A percentile compares a stretch with the other conserved stretches of the same genome.
These are phyloP conservation scores for Hyphopichia pseudoburtonii DNA, from an alignment of 1,139 yeast genomes.

Conservation along the genomic window DNA sequence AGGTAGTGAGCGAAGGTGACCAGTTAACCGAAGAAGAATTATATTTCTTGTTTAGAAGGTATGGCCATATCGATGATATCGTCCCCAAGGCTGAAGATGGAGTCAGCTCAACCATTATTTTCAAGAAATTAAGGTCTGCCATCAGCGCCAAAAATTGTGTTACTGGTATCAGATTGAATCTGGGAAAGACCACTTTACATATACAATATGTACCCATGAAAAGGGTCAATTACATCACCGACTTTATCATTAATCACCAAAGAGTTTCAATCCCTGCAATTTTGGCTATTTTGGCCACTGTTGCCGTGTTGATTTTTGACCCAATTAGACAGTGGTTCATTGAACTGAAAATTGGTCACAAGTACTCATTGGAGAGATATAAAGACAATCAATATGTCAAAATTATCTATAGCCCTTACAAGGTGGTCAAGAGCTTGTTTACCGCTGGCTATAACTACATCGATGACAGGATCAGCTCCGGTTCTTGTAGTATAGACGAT, in stretches of 20 bases:
- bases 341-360: constrained; percentile 66
- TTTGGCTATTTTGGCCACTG: constrained; percentile 54
- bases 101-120: constrained; percentile 54
- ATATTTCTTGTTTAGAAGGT: constrained; percentile 79
- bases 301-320: constrained; percentile 85
- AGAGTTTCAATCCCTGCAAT: constrained; percentile 69
- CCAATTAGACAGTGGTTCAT: constrained; percentile 87
- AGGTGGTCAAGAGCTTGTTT: constrained; percentile 23
- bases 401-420: constrained; percentile 27
- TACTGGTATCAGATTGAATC: constrained; percentile 66
- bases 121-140: constrained; percentile 62
- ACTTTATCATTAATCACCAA: constrained; percentile 71
- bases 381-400: constrained; percentile 31
- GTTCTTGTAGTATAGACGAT: constrained; percentile 15
- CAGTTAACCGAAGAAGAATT: constrained; percentile 80
- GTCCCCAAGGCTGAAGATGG: constrained; percentile 41
- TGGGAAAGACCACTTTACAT: constrained; percentile 59
- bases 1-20: constrained; percentile 71
- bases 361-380: constrained; percentile 32
- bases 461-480: constrained; percentile 20
- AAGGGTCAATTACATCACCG: constrained; percentile 51
- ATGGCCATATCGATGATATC: constrained; percentile 81
- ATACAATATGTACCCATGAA: constrained; percentile 65
- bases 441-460: constrained; percentile 28
- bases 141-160: constrained; percentile 89